Evolutionary conservation across 116 monocot genomes (phyloP).

Genomic region (Posidonia oceanica): DNA sequence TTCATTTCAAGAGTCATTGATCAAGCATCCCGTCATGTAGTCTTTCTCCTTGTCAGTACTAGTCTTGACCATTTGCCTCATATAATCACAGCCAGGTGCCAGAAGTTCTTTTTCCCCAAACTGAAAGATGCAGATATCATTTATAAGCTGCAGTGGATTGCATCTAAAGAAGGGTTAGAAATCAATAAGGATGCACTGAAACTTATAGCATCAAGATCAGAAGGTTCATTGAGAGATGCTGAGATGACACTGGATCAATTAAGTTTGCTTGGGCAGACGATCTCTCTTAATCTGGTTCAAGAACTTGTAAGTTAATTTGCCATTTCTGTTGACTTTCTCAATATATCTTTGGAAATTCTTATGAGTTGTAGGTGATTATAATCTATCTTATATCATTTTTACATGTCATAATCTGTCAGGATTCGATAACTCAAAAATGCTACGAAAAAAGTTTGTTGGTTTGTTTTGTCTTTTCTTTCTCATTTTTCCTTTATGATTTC

Average conservation of each 20-base stretch:
- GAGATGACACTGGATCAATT: slow-evolving; percentile 96
- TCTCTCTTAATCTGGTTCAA: slow-evolving; percentile 77
- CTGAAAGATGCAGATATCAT: slow-evolving; percentile 53
- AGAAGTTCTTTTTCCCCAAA: slow-evolving; percentile 75
- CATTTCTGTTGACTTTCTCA: neutral
- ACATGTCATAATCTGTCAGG: no score
- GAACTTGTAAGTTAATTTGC: slow-evolving; percentile 72
- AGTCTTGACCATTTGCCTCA: slow-evolving; percentile 45
- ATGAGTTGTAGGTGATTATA: no score
- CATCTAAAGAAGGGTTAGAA: slow-evolving; percentile 50
- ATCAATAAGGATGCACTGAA: slow-evolving; percentile 73
- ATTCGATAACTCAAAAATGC: no score
- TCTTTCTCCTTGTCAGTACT: slow-evolving; percentile 45
- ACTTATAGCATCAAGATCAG: slow-evolving; percentile 77
- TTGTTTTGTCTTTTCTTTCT: neutral
- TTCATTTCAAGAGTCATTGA: slow-evolving; percentile 38
- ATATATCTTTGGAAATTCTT: neutral
- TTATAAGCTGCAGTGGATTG: slow-evolving; percentile 31
- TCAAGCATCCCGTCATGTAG: slow-evolving; percentile 31
- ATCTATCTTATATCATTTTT: no score
- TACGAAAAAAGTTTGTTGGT: no score
- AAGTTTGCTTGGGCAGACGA: slow-evolving; percentile 80
- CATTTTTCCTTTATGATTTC: no score
- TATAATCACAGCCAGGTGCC: slow-evolving; percentile 71
- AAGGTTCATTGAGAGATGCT: slow-evolving; percentile 94